Percentiles rank a stretch among this genome's conserved stretches.
phyloP scores from a whole-genome alignment of 352 stramenopile genomes.

The Phytophthora meadii region DNA sequence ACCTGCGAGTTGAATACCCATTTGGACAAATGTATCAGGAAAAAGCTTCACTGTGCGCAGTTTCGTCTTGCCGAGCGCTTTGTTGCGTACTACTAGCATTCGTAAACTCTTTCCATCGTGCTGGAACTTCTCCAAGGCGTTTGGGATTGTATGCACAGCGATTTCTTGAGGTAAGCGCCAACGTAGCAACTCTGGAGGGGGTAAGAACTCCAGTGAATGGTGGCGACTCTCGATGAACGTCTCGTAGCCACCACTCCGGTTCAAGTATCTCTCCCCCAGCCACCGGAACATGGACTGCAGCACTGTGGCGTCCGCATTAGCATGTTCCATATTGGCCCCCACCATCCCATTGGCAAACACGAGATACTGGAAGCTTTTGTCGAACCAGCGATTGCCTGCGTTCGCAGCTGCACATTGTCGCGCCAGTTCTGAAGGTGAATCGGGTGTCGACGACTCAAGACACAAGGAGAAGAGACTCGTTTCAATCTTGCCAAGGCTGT shows the following conservation, averaged over 20 bases:
- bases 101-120: slow-evolving; percentile 76
- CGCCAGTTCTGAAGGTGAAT: slow-evolving; percentile 52
- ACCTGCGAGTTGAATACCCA: slow-evolving; percentile 93
- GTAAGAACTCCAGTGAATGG: slow-evolving; percentile 60
- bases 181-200: slow-evolving; percentile 58
- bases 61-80: slow-evolving; percentile 80
- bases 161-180: slow-evolving; percentile 58
- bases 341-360: slow-evolving; percentile 93
- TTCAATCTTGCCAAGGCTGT: slow-evolving; percentile 86
- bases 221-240: slow-evolving; percentile 72
- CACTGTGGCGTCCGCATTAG: slow-evolving; percentile 95
- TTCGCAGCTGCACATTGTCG: slow-evolving; percentile 64
- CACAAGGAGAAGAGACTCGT: slow-evolving; percentile 90
- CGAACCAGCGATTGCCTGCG: slow-evolving; percentile 93
- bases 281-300: slow-evolving; percentile 68
- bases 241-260: slow-evolving; percentile 63
- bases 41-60: slow-evolving; percentile 86
- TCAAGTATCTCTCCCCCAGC: slow-evolving; percentile 69
- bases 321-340: slow-evolving; percentile 94
- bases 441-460: slow-evolving; percentile 72
- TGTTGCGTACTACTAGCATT: slow-evolving; percentile 81
- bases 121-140: slow-evolving; percentile 70
- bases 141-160: slow-evolving; percentile 41
- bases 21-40: slow-evolving; percentile 95
- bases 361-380: slow-evolving; percentile 97